These are phyloP conservation scores for Monilinia vaccinii-corymbosi DNA, from an alignment of 2,329 filamentous ascomycete genomes.

Conservation along the genomic window DNA sequence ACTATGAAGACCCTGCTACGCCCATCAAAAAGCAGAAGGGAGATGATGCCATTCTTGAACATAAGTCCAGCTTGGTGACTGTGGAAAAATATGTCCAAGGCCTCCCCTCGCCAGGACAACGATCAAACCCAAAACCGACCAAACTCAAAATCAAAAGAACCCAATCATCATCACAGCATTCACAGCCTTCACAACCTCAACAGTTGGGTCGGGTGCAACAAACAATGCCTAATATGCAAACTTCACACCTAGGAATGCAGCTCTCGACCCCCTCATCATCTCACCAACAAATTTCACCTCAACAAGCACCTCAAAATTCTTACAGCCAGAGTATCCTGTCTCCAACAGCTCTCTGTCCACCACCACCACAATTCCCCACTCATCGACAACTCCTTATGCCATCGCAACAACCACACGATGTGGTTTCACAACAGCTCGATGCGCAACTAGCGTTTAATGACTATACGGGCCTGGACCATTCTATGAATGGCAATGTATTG, in stretches of 20 bases:
- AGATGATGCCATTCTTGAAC: conserved; percentile 80
- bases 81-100: conserved; percentile 91
- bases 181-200: conserved; percentile 15
- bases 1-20: conserved; percentile 68
- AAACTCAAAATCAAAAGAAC: conserved; percentile 30
- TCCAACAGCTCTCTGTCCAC: conserved; percentile 24
- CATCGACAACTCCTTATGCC: conserved; percentile 41
- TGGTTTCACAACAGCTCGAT: conserved; percentile 63
- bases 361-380: conserved; percentile 26
- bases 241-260: conserved; percentile 2
- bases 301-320: conserved; percentile 7
- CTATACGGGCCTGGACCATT: conserved; percentile 47
- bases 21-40: conserved; percentile 64
- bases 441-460: conserved; percentile 68
- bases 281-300: conserved; percentile 12
- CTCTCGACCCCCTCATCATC: neutral
- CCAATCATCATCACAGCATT: conserved; percentile 18
- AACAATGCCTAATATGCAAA: conserved; percentile 19
- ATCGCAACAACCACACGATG: conserved; percentile 38
- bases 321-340: conserved; percentile 26
- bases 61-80: conserved; percentile 83
- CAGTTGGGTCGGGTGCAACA: conserved; percentile 21
- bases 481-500: conserved; percentile 20
- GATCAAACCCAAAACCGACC: conserved; percentile 4
- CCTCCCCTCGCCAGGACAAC: conserved; percentile 43